Conservation (phyloP, 129 eudicot genomes). For the Chrysanthemum makinoi region DNA sequence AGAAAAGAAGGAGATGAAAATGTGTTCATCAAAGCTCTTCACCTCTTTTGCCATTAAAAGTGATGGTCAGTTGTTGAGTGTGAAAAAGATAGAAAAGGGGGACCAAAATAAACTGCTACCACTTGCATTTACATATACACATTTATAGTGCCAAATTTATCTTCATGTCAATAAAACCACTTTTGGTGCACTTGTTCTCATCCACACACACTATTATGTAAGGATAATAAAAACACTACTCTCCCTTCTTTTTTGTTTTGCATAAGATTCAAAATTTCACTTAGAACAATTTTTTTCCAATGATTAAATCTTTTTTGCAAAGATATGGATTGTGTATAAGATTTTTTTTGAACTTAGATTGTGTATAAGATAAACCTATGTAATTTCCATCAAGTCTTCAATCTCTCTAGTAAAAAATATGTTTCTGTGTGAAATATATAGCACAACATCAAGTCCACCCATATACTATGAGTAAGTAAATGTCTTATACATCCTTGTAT, state of each 20-base stretch:
- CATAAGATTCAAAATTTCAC: background rate
- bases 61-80: constrained; percentile 32
- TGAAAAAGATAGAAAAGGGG: constrained; percentile 30
- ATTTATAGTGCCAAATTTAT: constrained; percentile 24
- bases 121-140: constrained; percentile 26
- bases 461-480: too few species aligned
- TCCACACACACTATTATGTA: constrained; percentile 2
- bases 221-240: background rate
- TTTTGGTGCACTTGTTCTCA: constrained; percentile 18
- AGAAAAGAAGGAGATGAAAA: constrained; percentile 11
- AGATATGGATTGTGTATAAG: too few species aligned
- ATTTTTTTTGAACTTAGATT: too few species aligned
- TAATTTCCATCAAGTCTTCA: too few species aligned
- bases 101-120: constrained; percentile 31
- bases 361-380: too few species aligned
- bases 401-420: too few species aligned
- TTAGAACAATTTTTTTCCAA: too few species aligned
- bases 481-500: too few species aligned
- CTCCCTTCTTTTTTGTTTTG: background rate
- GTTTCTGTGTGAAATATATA: too few species aligned
- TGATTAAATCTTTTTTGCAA: too few species aligned
- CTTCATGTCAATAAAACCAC: constrained; percentile 33
- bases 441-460: too few species aligned
- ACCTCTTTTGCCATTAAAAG: constrained; percentile 27
- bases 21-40: constrained; percentile 20